Percentiles rank a stretch among this genome's conserved stretches.
phyloP scores from a whole-genome alignment of 2,329 filamentous ascomycete species.

The Ampelomyces quisqualis region DNA sequence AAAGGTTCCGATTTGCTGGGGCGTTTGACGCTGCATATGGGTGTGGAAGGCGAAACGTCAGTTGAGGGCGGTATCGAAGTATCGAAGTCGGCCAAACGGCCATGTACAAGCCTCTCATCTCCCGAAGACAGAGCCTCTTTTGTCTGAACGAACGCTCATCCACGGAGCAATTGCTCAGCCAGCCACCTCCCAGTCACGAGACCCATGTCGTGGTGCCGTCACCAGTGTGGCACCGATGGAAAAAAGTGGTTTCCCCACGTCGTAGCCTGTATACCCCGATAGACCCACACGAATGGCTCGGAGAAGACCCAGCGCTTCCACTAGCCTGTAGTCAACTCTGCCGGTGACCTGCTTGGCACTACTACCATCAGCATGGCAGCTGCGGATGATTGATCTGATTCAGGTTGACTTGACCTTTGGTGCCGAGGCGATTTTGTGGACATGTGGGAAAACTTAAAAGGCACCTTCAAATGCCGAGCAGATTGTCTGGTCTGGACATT shows the following conservation, averaged over 20 bases:
- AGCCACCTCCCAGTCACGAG: slow-evolving; percentile 7
- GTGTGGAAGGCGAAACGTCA: slow-evolving; percentile 12
- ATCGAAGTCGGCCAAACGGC: slow-evolving; percentile 1
- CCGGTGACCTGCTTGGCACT: slow-evolving; percentile 16
- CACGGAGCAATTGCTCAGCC: slow-evolving; percentile 9
- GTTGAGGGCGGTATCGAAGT: slow-evolving; percentile 1
- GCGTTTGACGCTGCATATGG: slow-evolving; percentile 7
- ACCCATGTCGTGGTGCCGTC: slow-evolving; percentile 19
- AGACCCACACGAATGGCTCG: slow-evolving; percentile 21
- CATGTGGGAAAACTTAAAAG: slow-evolving; percentile 12
- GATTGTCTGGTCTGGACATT: slow-evolving; percentile 18
- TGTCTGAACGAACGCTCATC: slow-evolving; percentile 8
- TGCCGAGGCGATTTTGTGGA: slow-evolving; percentile 17
- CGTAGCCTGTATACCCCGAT: slow-evolving; percentile 26
- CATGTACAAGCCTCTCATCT: slow-evolving; percentile 10
- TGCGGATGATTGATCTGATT: slow-evolving; percentile 4
- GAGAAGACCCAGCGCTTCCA: slow-evolving; percentile 20
- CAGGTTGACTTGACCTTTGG: slow-evolving; percentile 3
- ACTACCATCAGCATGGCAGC: slow-evolving; percentile 8
- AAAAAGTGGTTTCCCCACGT: slow-evolving; percentile 40
- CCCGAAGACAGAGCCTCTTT: slow-evolving; percentile 6
- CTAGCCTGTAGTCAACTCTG: slow-evolving; percentile 21
- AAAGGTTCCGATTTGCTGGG: slow-evolving; percentile 22
- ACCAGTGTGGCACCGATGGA: slow-evolving; percentile 23
- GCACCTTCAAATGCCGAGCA: slow-evolving; percentile 26